Conservation (phyloP, 106 monocot species). For the Hemerocallis citrina region DNA sequence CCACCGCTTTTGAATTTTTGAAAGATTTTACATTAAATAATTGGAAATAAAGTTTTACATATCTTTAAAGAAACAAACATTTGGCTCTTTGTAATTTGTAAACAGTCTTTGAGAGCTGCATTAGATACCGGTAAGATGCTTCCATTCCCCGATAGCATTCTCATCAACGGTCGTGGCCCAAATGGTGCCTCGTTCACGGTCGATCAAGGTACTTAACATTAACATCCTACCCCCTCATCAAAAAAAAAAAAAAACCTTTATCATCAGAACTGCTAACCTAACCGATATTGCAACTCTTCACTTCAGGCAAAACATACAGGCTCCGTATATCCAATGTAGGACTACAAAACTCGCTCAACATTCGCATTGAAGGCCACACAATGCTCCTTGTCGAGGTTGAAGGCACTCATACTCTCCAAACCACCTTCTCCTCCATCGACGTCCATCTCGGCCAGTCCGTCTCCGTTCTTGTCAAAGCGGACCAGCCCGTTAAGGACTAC, state of each 20-base stretch:
- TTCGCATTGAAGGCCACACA: slow-evolving; percentile 62
- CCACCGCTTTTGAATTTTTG: neutral
- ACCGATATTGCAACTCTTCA: neutral
- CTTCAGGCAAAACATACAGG: slow-evolving; percentile 77
- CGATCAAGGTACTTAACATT: slow-evolving; percentile 56
- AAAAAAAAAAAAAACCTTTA: neutral
- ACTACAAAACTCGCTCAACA: slow-evolving; percentile 63
- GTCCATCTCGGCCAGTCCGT: slow-evolving; percentile 74
- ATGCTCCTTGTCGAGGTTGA: slow-evolving; percentile 84
- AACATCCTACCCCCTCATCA: neutral
- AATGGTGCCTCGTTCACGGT: slow-evolving; percentile 42
- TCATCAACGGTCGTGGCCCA: slow-evolving; percentile 76
- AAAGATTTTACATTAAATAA: neutral
- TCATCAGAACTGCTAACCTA: neutral
- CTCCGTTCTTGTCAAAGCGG: slow-evolving; percentile 66
- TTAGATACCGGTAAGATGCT: slow-evolving; percentile 57
- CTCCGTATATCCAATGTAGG: slow-evolving; percentile 85
- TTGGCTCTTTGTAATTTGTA: neutral
- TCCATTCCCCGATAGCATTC: slow-evolving; percentile 52
- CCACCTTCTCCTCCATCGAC: slow-evolving; percentile 52
- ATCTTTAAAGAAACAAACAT: neutral
- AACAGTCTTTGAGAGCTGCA: neutral
- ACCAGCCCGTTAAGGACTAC: slow-evolving; percentile 51
- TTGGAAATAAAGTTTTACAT: neutral
- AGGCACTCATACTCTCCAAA: slow-evolving; percentile 82